A percentile compares a stretch with the other conserved stretches of the same genome.
Conservation (phyloP, 1,284 basidiomycete genomes). For the Stereum hirsutum region DNA sequence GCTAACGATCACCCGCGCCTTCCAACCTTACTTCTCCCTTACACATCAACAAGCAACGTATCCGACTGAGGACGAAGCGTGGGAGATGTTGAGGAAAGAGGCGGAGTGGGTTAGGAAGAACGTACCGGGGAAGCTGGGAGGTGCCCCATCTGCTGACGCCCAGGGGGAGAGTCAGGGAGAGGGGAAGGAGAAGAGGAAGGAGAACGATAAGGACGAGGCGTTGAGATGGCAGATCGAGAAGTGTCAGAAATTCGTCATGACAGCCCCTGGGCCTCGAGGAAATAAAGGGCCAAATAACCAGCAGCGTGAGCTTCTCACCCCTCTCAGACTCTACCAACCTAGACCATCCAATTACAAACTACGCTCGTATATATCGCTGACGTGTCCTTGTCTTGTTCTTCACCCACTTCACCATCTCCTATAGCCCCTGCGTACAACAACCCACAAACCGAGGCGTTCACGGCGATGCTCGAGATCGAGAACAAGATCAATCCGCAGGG, state of each 20-base stretch:
- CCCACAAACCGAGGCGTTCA: slow-evolving; percentile 87
- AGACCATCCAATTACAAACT: too few species aligned
- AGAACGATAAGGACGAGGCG: too few species aligned
- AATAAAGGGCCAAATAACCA: slow-evolving; percentile 26
- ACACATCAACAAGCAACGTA: slow-evolving; percentile 34
- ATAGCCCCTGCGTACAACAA: slow-evolving; percentile 80
- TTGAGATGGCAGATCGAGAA: slow-evolving; percentile 31
- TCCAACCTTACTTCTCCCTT: slow-evolving; percentile 71
- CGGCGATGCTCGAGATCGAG: slow-evolving; percentile 67
- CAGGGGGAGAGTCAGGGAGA: too few species aligned
- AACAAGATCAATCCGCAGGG: slow-evolving; percentile 40
- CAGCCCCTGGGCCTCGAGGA: slow-evolving; percentile 55
- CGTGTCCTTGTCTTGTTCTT: too few species aligned
- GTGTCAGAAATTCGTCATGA: slow-evolving; percentile 67
- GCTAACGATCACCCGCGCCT: slow-evolving; percentile 88
- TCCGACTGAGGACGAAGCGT: slow-evolving; percentile 48
- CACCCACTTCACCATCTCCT: too few species aligned
- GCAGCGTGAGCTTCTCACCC: slow-evolving; percentile 43
- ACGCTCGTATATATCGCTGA: too few species aligned
- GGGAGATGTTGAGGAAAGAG: slow-evolving; percentile 52
- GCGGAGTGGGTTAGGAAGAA: slow-evolving; percentile 59
- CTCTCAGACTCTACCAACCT: too few species aligned
- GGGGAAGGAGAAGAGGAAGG: too few species aligned
- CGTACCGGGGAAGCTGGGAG: slow-evolving; percentile 26
- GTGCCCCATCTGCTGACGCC: slow-evolving; percentile 18